Conservation (phyloP, 139 green algal species). For the Coccomyxa sp. region DNA sequence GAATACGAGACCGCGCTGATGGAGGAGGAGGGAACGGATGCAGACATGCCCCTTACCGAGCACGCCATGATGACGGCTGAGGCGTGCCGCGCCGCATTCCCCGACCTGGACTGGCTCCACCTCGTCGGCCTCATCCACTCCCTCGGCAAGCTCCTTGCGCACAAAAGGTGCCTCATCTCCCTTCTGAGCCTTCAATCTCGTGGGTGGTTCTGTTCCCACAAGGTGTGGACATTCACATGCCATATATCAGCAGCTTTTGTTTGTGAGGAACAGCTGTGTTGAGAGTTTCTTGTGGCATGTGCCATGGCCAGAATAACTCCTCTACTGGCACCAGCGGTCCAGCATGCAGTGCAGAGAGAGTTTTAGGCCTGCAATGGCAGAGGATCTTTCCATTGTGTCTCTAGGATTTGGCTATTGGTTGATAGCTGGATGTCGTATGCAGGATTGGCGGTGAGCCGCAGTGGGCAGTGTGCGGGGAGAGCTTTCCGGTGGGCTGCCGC, state of each 20-base stretch:
- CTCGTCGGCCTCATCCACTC: constrained; percentile 76
- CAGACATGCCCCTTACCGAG: constrained; percentile 65
- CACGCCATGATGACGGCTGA: constrained; percentile 63
- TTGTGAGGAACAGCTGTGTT: no score
- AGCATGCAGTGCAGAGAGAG: no score
- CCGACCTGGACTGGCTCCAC: constrained; percentile 76
- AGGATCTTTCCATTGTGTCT: no score
- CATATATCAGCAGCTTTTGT: no score
- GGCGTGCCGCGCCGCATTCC: constrained; percentile 61
- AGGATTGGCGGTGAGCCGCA: constrained; percentile 75
- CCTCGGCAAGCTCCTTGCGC: constrained; percentile 82
- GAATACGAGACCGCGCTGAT: constrained; percentile 72
- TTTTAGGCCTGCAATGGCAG: no score
- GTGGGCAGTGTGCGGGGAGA: constrained; percentile 82
- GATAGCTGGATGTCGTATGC: neutral
- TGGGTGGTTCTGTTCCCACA: neutral
- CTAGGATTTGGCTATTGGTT: no score
- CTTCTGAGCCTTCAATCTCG: neutral
- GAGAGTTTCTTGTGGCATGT: no score
- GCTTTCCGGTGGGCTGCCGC: constrained; percentile 81
- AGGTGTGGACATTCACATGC: neutral
- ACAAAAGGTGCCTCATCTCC: constrained; percentile 38
- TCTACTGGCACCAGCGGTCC: no score
- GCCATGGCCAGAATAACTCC: no score
- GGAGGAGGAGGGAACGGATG: constrained; percentile 23